Evolutionary conservation across 805 yeast species (phyloP).

Genomic region (Wickerhamomyces bovis): DNA sequence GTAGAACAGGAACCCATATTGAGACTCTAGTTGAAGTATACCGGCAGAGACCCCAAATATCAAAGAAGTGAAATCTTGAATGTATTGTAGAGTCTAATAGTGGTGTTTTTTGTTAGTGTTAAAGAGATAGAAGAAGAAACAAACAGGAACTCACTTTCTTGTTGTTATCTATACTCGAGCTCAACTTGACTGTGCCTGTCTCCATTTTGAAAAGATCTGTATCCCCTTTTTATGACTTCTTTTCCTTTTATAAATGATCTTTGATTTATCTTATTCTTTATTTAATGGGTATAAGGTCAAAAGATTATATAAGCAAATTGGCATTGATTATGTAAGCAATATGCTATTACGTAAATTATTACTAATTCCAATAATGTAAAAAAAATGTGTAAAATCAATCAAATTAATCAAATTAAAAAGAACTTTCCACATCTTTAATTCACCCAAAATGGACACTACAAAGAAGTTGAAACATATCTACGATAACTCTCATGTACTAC

Average conservation of each 20-base stretch:
- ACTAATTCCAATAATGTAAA: too few relatives aligned
- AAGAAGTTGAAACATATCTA: not conserved
- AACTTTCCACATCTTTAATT: too few relatives aligned
- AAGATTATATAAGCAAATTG: too few relatives aligned
- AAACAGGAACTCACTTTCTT: not conserved
- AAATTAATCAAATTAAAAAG: too few relatives aligned
- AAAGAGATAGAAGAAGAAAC: not conserved
- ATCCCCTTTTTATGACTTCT: too few relatives aligned
- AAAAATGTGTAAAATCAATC: too few relatives aligned
- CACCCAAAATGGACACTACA: not conserved
- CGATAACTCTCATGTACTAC: conserved; percentile 3
- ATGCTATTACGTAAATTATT: too few relatives aligned
- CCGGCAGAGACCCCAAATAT: conserved; percentile 21
- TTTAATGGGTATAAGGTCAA: too few relatives aligned
- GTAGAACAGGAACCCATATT: conserved; percentile 17
- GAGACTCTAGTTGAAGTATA: conserved; percentile 20
- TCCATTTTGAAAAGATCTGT: not conserved
- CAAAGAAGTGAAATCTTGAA: conserved; percentile 21
- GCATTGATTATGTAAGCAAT: too few relatives aligned
- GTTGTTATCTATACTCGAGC: not conserved
- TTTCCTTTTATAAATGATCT: too few relatives aligned
- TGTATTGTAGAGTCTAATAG: conserved; percentile 25
- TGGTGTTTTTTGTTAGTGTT: conserved; percentile 9
- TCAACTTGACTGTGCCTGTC: not conserved
- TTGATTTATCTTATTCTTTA: too few relatives aligned